Conservation (phyloP, 352 stramenopile genomes). For the Pythium insidiosum region DNA sequence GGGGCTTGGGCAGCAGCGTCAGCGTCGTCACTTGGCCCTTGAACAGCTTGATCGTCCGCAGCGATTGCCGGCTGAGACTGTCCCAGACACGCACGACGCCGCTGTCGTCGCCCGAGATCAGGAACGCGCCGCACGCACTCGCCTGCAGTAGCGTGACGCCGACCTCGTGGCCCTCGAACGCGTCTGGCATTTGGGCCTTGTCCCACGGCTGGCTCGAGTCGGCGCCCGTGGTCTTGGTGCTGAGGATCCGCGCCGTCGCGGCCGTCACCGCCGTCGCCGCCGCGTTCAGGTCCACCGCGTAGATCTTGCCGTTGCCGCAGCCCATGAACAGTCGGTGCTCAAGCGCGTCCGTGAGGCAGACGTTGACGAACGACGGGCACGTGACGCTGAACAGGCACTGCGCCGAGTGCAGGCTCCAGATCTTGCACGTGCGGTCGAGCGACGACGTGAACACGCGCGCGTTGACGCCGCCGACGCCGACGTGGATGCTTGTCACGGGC, state of each 20-base stretch:
- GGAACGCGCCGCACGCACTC: conserved; percentile 42
- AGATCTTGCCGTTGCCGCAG: conserved; percentile 64
- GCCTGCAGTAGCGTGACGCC: conserved; percentile 48
- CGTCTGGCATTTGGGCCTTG: conserved; percentile 34
- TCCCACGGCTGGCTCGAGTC: conserved; percentile 23
- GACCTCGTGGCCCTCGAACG: conserved; percentile 61
- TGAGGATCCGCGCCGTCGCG: conserved; percentile 39
- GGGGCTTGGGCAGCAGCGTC: conserved; percentile 34
- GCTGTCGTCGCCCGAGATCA: conserved; percentile 54
- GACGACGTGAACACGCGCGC: conserved; percentile 69
- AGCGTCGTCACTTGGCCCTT: conserved; percentile 53
- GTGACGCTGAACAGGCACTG: conserved; percentile 62
- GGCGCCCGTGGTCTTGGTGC: conserved; percentile 14
- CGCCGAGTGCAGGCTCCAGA: conserved; percentile 47
- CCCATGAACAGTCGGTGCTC: conserved; percentile 68
- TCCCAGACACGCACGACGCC: conserved; percentile 63
- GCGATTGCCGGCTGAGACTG: conserved; percentile 48
- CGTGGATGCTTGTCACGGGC: conserved; percentile 61
- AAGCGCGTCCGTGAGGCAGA: conserved; percentile 43
- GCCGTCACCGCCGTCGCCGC: conserved; percentile 43
- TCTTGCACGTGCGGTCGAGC: conserved; percentile 71
- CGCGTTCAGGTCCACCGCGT: conserved; percentile 56
- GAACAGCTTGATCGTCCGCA: conserved; percentile 58
- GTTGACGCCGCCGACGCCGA: conserved; percentile 55
- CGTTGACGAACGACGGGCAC: conserved; percentile 63